Base-by-base conservation (phyloP, 495 filamentous ascomycete genomes). In the Choiromyces venosus region DNA sequence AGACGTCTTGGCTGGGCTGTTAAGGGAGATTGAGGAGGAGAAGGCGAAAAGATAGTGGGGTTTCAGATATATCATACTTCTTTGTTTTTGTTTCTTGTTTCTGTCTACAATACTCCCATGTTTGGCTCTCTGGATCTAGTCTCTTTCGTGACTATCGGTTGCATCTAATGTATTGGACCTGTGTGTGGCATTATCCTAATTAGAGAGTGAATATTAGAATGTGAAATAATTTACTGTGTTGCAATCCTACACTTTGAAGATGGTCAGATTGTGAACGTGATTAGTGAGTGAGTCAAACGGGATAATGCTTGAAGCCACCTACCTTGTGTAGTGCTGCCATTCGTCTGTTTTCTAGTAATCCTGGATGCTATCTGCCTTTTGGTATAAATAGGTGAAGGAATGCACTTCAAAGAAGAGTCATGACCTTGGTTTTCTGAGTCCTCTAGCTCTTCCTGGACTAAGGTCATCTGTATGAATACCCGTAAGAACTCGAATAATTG, bases 1-100 rank as follows among this genome's bases (percentile, higher is more conserved):
- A 81, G 84, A 87, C 76, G 86, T 88, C 40, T 79, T 93, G 71
- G 86, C 87, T 73, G 88, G 88, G 77, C 67, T 88, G 80, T 80
- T 84, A 79, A 78, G 81, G 80, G 86, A 87, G 82, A 85, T 93
- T 80, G 90, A 92, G 70, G 87, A 89, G 39, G 89, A 91, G 86
- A 91, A 87, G 82, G 76, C 65, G 37, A 71, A 69, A 52, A 78
- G 77, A 67, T 79, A 70, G 74, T 74, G 68, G 29, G 10, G 25
- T 44, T 64, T n/a, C n/a, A n/a, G 66, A 35, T 73, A 71, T 69
- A 61, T 7, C n/a, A n/a, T n/a, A n/a, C n/a, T n/a, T 29, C 25
- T 29, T 29, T 33, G 12, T 61, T 61, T n/a, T 61, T 61, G 12
- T 29, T 61, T 33, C 25, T 61, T 61, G 52, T 61, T 61, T 33